These are phyloP conservation scores for Chaetomium sp. DNA, from an alignment of 2,329 filamentous ascomycete genomes.

Conservation along the genomic window DNA sequence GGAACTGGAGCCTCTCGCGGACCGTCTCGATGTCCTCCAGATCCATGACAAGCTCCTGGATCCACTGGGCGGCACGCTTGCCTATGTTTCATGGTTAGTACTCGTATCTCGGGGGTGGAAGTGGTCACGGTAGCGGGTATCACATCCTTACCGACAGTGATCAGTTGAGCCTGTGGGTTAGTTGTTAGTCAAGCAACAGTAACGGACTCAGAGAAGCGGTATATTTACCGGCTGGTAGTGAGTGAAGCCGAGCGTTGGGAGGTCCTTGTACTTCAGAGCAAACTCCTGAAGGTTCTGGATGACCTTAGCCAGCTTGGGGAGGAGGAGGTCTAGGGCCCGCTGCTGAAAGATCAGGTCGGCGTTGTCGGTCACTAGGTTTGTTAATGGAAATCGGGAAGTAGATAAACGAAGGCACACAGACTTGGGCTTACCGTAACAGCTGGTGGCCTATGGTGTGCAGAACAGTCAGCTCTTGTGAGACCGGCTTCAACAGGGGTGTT, in stretches of 20 bases:
- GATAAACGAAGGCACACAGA: background rate
- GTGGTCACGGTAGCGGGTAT: too few relatives aligned
- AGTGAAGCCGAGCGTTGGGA: constrained; percentile 68
- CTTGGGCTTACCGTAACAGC: constrained; percentile 35
- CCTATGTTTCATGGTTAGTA: constrained; percentile 25
- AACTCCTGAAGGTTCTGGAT: constrained; percentile 69
- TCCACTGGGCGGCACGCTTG: constrained; percentile 65
- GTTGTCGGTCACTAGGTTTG: constrained; percentile 57
- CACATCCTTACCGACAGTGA: constrained; percentile 46
- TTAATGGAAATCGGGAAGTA: background rate
- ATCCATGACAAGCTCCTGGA: constrained; percentile 62
- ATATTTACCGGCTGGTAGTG: constrained; percentile 51
- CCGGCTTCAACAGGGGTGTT: background rate
- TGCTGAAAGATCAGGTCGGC: constrained; percentile 67
- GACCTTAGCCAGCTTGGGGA: constrained; percentile 71
- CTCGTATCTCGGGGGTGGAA: background rate
- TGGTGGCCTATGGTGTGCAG: constrained; percentile 26
- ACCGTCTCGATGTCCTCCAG: constrained; percentile 67
- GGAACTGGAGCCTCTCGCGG: constrained; percentile 63
- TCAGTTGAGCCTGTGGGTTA: constrained; percentile 43
- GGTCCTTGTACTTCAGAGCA: constrained; percentile 63
- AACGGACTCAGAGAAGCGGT: too few relatives aligned
- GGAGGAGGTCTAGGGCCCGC: constrained; percentile 61
- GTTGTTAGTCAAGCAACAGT: background rate
- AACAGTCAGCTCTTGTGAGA: background rate